Evolutionary conservation across 2,329 filamentous ascomycete species (phyloP), one percentile per base, ranked within the genome.

Genomic region (Apiospora pterosperma): DNA sequence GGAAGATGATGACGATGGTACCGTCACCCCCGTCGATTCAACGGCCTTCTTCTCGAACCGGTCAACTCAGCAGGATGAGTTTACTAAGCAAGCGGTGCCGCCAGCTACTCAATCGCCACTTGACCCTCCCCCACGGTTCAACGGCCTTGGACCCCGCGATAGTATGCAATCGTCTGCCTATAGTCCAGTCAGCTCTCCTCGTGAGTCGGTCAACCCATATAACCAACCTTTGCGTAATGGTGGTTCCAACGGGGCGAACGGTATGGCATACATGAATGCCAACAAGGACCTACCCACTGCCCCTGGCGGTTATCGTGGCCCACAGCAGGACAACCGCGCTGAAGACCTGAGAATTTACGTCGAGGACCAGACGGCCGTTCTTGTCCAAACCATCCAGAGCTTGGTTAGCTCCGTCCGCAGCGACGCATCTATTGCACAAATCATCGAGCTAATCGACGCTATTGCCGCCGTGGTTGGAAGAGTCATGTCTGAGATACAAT

Each of bases 321-420:
- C 75, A 38, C 76, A 76, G 55, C 74, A 73, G 42, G 80, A 82
- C 68, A 75, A 78, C 31, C 41, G 44, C 11, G 21, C 61, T 31
- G 82, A 85, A 68, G 85, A 87, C 66, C 77, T 87, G 63, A 85
- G 84, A 87, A 86, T 92, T 66, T 94, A 93, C 74, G 85, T 96
- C 39, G 91, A 96, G 73, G 91, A 94, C 73, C 92, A 96, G 75
- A 94, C 91, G 12, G 91, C 92, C 61, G 81, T 88, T 3, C 84
- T 97, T 65, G 90, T 96, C 31, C 88, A 92, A 69, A 91, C 88
- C 55, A 93, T 96, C 68, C 92, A 96, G 77, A 86, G 88, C n/a
- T 85, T 97, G 8, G 92, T 96, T 59, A 84, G 85, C 63, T 88
- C 87, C 36, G 90, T 93, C 67, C 89, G 91, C 63, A 82, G 84